Evolutionary conservation across 2,329 filamentous ascomycete genomes (phyloP), one percentile per base, ranked within the genome.

Genomic region (Nothophoma quercina): DNA sequence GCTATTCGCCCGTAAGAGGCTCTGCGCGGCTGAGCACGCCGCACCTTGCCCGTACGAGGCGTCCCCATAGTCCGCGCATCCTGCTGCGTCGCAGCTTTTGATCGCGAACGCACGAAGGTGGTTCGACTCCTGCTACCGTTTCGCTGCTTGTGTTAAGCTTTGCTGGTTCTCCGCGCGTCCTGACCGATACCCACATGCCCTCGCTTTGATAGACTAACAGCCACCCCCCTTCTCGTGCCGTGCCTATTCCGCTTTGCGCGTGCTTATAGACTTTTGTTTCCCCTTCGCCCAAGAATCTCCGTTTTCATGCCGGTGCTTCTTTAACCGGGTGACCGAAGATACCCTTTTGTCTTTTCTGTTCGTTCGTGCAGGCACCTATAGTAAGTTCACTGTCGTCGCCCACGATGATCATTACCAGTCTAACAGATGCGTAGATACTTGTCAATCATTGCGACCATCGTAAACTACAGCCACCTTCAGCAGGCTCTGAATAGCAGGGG

Each of bases 221-320:
- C 51, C 49, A 41, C 45, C 36, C 59, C 42, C 56, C 58, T 59
- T 62, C 56, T 43, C 55, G 53, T 35, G 47, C 54, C 45, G 33
- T 55, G 54, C 38, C 56, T 60, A 46, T 21, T 32, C 55, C 52
- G 52, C 46, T 52, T 55, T 59, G 54, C 46, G 55, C 62, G 51
- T 69, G 68, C 71, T 73, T 74, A 73, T 73, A 73, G 69, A 65
- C 63, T 63, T 71, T 72, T 64, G 65, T 73, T 71, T 66, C 67
- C 67, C 64, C 62, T 69, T 63, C 52, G 54, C 60, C 62, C 52
- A 59, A 61, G 56, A 60, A 44, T 47, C 62, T 67, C 68, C 65
- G 66, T 69, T 68, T 70, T 69, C 63, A 72, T 73, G 70, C 69
- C 68, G 68, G 69, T 71, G 64, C 62, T 62, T 72, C 66, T 68